A percentile compares a stretch with the other conserved stretches of the same genome.
phyloP scores from a whole-genome alignment of 495 filamentous ascomycete genomes.

The Penicillium flavigenum region DNA sequence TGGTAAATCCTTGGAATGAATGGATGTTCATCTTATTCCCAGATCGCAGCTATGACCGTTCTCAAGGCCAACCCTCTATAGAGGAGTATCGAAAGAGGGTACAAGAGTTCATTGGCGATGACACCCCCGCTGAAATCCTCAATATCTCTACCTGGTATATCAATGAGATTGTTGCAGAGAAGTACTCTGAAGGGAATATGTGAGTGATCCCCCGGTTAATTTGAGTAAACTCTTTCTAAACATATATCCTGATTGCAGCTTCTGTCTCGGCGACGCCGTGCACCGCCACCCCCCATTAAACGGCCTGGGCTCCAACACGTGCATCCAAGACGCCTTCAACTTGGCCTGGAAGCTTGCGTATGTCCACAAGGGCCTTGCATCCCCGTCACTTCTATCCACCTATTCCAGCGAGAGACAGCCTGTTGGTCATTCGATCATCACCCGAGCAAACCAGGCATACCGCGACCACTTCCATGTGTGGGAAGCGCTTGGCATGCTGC shows the following conservation, averaged over 20 bases:
- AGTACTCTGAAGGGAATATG: slow-evolving; percentile 40
- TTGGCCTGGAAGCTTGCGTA: slow-evolving; percentile 57
- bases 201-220: slow-evolving; percentile 12
- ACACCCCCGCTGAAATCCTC: slow-evolving; percentile 40
- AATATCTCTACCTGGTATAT: slow-evolving; percentile 51
- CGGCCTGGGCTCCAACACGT: slow-evolving; percentile 54
- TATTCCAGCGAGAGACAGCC: slow-evolving; percentile 51
- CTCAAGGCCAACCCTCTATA: slow-evolving; percentile 29
- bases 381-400: slow-evolving; percentile 40
- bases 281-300: slow-evolving; percentile 54
- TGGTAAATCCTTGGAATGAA: slow-evolving; percentile 58
- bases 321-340: slow-evolving; percentile 56
- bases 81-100: slow-evolving; percentile 46
- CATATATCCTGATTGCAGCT: slow-evolving; percentile 27
- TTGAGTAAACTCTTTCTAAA: background rate
- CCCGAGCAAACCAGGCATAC: slow-evolving; percentile 49
- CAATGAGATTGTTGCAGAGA: slow-evolving; percentile 52
- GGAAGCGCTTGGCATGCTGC: slow-evolving; percentile 44
- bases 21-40: slow-evolving; percentile 57
- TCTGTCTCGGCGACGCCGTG: slow-evolving; percentile 53
- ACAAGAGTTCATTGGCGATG: slow-evolving; percentile 52
- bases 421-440: slow-evolving; percentile 47
- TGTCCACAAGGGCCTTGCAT: slow-evolving; percentile 43
- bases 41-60: slow-evolving; percentile 31
- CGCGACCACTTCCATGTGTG: slow-evolving; percentile 45